Conservation (phyloP, 192 early-diverging fungal species). For the Spizellomyces sp. region DNA sequence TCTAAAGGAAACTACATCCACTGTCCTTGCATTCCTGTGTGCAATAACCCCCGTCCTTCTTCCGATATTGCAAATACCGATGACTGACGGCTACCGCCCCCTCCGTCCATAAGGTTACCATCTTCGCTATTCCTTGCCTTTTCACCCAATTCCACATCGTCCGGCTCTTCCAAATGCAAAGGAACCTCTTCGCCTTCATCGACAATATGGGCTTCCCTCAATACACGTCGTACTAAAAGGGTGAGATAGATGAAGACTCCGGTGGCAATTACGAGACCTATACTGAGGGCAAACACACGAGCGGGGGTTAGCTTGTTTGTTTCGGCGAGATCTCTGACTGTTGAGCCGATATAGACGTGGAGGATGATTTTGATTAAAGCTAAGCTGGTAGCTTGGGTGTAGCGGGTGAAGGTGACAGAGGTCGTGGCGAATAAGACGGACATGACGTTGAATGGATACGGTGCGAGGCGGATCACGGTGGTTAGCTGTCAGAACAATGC, state of each 20-base stretch:
- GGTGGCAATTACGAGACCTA: constrained; percentile 17
- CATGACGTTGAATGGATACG: constrained; percentile 72
- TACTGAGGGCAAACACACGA: constrained; percentile 11
- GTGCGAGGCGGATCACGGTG: constrained; percentile 68
- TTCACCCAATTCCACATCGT: background rate
- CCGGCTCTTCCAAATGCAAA: background rate
- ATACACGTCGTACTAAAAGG: constrained; percentile 19
- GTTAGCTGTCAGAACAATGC: constrained; percentile 51
- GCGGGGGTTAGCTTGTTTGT: constrained; percentile 10
- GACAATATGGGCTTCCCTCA: constrained; percentile 4
- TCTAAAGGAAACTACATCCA: no score
- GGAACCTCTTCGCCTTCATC: constrained; percentile 4
- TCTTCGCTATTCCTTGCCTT: no score
- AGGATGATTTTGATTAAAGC: constrained; percentile 29
- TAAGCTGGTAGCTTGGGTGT: constrained; percentile 18
- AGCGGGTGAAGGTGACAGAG: constrained; percentile 17
- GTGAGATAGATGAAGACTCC: constrained; percentile 30
- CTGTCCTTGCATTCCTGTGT: no score
- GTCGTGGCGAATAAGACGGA: constrained; percentile 36
- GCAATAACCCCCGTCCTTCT: no score
- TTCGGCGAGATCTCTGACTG: constrained; percentile 33
- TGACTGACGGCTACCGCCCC: no score
- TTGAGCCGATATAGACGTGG: constrained; percentile 38
- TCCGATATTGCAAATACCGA: no score
- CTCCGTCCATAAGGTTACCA: no score